These are phyloP conservation scores for Phaeophleospora eucalypticola DNA, from an alignment of 2,329 filamentous ascomycete species.

Conservation along the genomic window DNA sequence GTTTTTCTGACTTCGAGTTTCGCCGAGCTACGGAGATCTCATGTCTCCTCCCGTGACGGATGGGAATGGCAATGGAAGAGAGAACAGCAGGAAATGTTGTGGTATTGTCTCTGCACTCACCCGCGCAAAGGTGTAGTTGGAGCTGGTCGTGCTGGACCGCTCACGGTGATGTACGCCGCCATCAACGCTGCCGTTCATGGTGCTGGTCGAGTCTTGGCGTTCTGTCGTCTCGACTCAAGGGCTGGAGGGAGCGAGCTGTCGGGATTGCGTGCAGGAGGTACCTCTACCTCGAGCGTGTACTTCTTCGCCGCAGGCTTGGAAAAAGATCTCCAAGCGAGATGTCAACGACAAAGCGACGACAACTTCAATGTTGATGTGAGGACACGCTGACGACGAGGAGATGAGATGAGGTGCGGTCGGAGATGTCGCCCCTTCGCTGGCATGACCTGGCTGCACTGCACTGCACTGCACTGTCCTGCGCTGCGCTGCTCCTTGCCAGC, in stretches of 20 bases:
- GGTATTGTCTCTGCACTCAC: slow-evolving; percentile 1
- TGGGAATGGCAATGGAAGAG: too few relatives aligned
- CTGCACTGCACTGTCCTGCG: too few relatives aligned
- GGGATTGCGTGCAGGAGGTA: too few relatives aligned
- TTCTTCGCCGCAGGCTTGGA: too few relatives aligned
- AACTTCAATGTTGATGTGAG: background rate
- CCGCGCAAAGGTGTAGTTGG: slow-evolving; percentile 5
- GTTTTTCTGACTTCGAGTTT: too few relatives aligned
- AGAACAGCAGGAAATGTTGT: background rate
- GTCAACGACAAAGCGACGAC: background rate
- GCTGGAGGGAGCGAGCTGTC: too few relatives aligned
- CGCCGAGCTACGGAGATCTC: background rate
- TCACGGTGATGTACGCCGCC: background rate
- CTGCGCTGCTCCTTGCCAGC: background rate
- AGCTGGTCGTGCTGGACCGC: slow-evolving; percentile 3
- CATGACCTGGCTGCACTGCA: background rate
- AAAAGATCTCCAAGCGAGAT: background rate
- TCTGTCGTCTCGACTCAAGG: too few relatives aligned
- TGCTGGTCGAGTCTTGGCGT: background rate
- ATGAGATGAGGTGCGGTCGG: background rate
- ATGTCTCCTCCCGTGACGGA: too few relatives aligned
- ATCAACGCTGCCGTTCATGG: slow-evolving; percentile 4
- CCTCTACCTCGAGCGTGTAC: background rate
- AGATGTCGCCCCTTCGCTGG: background rate
- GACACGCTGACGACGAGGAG: background rate